A percentile compares a stretch with the other conserved stretches of the same genome.
Conservation (phyloP, 2,329 filamentous ascomycete genomes). For the Aspergillus pseudoglaucus region DNA sequence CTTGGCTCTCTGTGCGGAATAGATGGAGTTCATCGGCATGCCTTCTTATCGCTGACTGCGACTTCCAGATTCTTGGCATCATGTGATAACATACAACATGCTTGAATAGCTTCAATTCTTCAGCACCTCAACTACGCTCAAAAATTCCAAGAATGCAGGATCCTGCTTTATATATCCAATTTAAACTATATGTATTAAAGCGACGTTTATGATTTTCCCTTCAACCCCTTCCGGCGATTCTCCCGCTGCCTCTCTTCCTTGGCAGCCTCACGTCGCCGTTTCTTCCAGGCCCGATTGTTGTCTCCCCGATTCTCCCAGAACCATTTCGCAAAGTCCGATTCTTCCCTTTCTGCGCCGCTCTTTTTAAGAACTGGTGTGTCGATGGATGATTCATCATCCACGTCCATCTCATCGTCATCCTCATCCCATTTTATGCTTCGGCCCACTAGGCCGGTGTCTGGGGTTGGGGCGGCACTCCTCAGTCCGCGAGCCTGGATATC, state of each 20-base stretch:
- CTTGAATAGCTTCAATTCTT: background rate
- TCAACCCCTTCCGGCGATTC: constrained; percentile 48
- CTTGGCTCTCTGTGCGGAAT: background rate
- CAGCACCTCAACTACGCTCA: background rate
- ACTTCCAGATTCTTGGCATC: constrained; percentile 5
- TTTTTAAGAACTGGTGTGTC: constrained; percentile 20
- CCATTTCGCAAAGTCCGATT: constrained; percentile 57
- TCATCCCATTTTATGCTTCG: constrained; percentile 26
- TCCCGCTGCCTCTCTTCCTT: constrained; percentile 56
- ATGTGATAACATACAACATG: constrained; percentile 6
- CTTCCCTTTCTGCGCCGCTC: constrained; percentile 20
- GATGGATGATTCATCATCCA: constrained; percentile 19
- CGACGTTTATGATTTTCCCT: constrained; percentile 23
- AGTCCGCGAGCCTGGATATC: constrained; percentile 62
- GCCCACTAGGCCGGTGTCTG: constrained; percentile 76
- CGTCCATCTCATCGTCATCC: constrained; percentile 13
- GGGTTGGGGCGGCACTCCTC: constrained; percentile 89
- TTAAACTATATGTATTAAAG: background rate
- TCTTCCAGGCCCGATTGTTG: constrained; percentile 48
- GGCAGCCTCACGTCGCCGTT: constrained; percentile 51
- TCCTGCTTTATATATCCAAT: too few relatives aligned
- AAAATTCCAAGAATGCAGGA: background rate
- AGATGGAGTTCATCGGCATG: background rate
- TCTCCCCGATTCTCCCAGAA: constrained; percentile 52
- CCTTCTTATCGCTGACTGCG: background rate